Evolutionary conservation across 2,329 filamentous ascomycete genomes (phyloP), one percentile per base, ranked within the genome.

Genomic region (Arthrobotrys conoides): DNA sequence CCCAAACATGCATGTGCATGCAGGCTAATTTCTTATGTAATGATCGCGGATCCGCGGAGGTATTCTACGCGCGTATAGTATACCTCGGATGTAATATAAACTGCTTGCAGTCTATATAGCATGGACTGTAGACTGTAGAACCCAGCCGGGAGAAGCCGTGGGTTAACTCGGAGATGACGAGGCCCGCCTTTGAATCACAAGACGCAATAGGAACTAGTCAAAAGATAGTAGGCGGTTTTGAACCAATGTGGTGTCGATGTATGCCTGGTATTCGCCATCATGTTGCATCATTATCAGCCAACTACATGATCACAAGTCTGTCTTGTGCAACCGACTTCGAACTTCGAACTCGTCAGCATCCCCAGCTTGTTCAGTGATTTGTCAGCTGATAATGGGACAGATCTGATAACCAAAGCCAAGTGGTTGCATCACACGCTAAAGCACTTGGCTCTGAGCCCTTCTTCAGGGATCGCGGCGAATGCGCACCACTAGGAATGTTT

Each of bases 371-470:
- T 41, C 61, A 33, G 18, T 49, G 18, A 75, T 75, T 75, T 69
- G 71, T 75, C 64, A 75, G 63, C 64, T 75, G 64, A 51, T 22
- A 20, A 63, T 65, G 49, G 46, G 38, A 61, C 41, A 48, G 46
- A 68, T 75, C 71, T 75, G 71, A 69, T 75, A 73, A 73, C 36
- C 5, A 48, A 24, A 66, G 70, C 70, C 70, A 73, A 73, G 70
- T 3, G 9, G 30, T 30, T 20, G 36, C 27, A 49, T 63, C 61
- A 16, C 14, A 55, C 36, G 38, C 66, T 66, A 61, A 61, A 48
- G 18, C 53, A 67, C 66, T 70, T 69, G 65, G 57, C 71, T 63
- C 66, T 48, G 44, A 67, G 72, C 65, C 59, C 30, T 38, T 51
- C n/a, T 14, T 22, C 44, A 66, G 49, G 66, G 46, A 64, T 57